Evolutionary conservation across 1,284 basidiomycete genomes (phyloP).

Genomic region (Schizophyllum commune): DNA sequence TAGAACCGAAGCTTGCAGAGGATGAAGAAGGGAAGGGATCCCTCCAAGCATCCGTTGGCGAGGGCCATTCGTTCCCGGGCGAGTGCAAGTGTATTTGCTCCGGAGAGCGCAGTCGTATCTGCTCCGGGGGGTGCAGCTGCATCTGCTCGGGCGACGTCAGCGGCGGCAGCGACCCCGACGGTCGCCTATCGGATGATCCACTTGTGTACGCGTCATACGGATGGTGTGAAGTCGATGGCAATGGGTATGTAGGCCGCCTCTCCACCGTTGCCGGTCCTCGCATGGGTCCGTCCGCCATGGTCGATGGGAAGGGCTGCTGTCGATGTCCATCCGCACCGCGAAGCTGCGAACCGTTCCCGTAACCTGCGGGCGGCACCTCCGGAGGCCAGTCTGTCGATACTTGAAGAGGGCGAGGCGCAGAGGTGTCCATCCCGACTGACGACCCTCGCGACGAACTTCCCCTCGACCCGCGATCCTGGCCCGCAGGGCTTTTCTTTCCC

Average conservation of each 20-base stretch:
- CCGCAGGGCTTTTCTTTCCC: not conserved
- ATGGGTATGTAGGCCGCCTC: not conserved
- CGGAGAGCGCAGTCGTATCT: not conserved
- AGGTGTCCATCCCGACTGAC: not conserved
- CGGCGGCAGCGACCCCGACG: not conserved
- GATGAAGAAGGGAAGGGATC: not conserved
- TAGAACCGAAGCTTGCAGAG: not conserved
- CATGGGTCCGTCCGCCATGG: not conserved
- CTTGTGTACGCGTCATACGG: not conserved
- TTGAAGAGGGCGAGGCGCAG: not conserved
- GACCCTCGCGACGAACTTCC: not conserved
- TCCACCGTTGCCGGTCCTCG: no score
- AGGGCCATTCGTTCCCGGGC: not conserved
- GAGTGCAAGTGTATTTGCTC: not conserved
- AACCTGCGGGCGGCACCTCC: not conserved
- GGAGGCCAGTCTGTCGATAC: not conserved
- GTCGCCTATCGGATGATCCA: not conserved
- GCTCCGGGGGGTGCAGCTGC: not conserved
- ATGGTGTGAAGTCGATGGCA: not conserved
- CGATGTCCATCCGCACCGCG: not conserved
- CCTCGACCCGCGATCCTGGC: not conserved
- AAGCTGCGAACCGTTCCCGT: not conserved
- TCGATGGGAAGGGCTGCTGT: not conserved
- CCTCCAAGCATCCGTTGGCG: not conserved
- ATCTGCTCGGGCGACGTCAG: not conserved